phyloP scores from a whole-genome alignment of 2,329 filamentous ascomycete genomes.

The Trichoderma cornu-damae region DNA sequence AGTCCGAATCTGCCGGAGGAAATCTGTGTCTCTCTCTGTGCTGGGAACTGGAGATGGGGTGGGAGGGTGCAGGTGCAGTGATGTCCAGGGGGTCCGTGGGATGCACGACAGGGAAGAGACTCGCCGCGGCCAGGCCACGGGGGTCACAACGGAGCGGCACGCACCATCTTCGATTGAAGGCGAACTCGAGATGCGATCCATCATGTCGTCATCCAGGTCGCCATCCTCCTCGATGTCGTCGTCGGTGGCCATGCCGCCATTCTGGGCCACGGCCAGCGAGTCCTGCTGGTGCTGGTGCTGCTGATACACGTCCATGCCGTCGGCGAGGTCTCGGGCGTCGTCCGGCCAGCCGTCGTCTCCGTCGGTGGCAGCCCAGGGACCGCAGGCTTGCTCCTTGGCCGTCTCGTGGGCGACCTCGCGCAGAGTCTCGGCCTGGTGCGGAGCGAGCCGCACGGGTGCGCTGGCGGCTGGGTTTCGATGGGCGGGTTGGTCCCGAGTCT shows the following conservation, averaged over 20 bases:
- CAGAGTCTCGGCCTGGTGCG: conserved; percentile 81
- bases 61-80: conserved; percentile 24
- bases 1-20: background rate
- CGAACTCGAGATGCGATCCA: conserved; percentile 98
- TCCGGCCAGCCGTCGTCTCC: conserved; percentile 16
- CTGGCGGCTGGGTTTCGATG: conserved; percentile 39
- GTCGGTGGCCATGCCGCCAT: conserved; percentile 58
- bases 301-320: conserved; percentile 32
- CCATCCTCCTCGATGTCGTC: conserved; percentile 62
- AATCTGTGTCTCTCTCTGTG: conserved; percentile 13
- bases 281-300: conserved; percentile 48
- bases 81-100: conserved; percentile 34
- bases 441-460: conserved; percentile 46
- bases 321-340: conserved; percentile 22
- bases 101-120: conserved; percentile 36
- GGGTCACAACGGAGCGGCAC: conserved; percentile 49
- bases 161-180: conserved; percentile 99
- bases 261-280: conserved; percentile 55
- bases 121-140: conserved; percentile 40
- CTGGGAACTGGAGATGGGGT: conserved; percentile 24
- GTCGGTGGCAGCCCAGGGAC: conserved; percentile 51
- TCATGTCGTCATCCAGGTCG: conserved; percentile 82
- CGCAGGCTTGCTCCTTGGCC: conserved; percentile 64
- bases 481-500: conserved; percentile 71
- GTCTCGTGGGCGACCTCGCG: conserved; percentile 74